A percentile compares a stretch with the other conserved stretches of the same genome.
phyloP scores from a whole-genome alignment of 371 early-diverging fungal genomes.

The Mucor plumbeus region DNA sequence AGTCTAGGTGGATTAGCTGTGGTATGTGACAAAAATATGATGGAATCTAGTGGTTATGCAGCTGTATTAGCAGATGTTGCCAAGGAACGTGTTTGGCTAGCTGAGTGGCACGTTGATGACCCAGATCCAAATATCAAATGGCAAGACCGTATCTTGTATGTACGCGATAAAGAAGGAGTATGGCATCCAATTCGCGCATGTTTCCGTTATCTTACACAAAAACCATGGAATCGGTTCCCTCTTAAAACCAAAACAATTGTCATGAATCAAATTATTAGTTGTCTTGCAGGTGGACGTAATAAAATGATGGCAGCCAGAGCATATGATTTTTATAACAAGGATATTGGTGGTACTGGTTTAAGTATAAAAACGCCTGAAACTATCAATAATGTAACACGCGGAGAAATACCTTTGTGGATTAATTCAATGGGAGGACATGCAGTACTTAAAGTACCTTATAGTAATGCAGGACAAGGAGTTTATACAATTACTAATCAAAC shows the following conservation, averaged over 20 bases:
- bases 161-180: conserved; percentile 71
- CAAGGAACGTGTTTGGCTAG: conserved; percentile 87
- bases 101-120: conserved; percentile 79
- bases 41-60: conserved; percentile 93
- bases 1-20: conserved; percentile 86
- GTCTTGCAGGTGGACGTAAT: conserved; percentile 93
- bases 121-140: conserved; percentile 84
- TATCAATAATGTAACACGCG: conserved; percentile 85
- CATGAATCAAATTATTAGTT: conserved; percentile 88
- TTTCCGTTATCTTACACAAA: conserved; percentile 92
- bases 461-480: conserved; percentile 94
- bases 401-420: conserved; percentile 88
- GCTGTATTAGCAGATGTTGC: conserved; percentile 86
- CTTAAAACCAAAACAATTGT: conserved; percentile 83
- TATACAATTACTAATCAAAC: conserved; percentile 87
- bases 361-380: conserved; percentile 90
- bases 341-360: conserved; percentile 74
- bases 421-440: conserved; percentile 91
- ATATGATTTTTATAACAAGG: conserved; percentile 90
- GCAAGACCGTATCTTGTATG: conserved; percentile 77
- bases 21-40: conserved; percentile 88
- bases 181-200: conserved; percentile 93
- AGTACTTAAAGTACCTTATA: conserved; percentile 92
- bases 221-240: conserved; percentile 93
- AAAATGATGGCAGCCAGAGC: conserved; percentile 96